Conservation (phyloP, 345 rosid genomes). For the Ailanthus altissimus region DNA sequence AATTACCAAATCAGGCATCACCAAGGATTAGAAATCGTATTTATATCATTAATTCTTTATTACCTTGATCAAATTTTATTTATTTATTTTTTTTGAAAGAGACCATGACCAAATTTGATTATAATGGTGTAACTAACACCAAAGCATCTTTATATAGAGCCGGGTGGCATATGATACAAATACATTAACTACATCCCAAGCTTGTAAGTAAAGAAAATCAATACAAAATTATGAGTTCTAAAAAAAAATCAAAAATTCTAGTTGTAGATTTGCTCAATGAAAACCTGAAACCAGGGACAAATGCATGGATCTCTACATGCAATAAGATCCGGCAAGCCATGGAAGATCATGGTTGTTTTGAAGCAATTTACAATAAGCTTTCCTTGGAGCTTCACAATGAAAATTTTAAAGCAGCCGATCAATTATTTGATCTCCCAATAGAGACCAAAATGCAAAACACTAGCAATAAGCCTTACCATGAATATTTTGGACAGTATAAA, state of each 20-base stretch:
- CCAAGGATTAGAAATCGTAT: neutral
- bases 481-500: slow-evolving; percentile 36
- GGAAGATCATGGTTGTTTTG: slow-evolving; percentile 46
- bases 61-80: neutral
- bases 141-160: neutral
- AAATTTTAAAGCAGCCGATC: neutral
- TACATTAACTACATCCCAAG: neutral
- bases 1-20: neutral
- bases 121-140: neutral
- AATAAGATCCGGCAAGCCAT: slow-evolving; percentile 30
- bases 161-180: neutral
- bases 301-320: slow-evolving; percentile 25
- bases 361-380: slow-evolving; percentile 30
- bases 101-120: neutral
- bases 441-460: slow-evolving; percentile 3
- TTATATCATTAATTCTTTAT: neutral
- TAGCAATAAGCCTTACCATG: slow-evolving; percentile 42
- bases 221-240: slow-evolving; percentile 35
- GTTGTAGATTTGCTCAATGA: slow-evolving; percentile 30
- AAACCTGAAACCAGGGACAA: slow-evolving; percentile 27
- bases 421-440: neutral
- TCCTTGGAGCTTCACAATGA: slow-evolving; percentile 19
- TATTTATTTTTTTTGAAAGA: too few relatives aligned
- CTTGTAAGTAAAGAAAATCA: neutral
- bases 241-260: slow-evolving; percentile 28